Conservation (phyloP, 805 yeast genomes). For the Phaffomyces antillensis region DNA sequence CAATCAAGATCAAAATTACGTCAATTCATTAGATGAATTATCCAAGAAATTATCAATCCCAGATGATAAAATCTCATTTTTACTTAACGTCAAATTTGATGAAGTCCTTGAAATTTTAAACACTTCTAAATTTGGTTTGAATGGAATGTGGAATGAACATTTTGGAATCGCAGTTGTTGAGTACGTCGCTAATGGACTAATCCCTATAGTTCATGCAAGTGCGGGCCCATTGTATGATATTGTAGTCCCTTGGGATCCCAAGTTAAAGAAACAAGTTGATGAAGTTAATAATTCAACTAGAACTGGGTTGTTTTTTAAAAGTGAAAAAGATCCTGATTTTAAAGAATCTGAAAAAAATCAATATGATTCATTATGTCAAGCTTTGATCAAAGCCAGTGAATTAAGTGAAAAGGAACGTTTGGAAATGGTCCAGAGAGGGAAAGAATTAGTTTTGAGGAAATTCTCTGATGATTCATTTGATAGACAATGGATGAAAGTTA, state of each 20-base stretch:
- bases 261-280: conserved; percentile 19
- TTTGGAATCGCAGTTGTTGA: conserved; percentile 98
- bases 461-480: conserved; percentile 60
- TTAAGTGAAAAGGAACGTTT: conserved; percentile 30
- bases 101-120: conserved; percentile 48
- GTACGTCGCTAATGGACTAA: conserved; percentile 74
- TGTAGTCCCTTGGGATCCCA: conserved; percentile 48
- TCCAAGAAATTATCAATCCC: conserved; percentile 39
- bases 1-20: conserved; percentile 53
- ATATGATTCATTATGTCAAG: conserved; percentile 40
- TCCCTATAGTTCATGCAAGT: conserved; percentile 88
- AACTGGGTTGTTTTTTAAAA: conserved; percentile 77
- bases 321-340: conserved; percentile 67
- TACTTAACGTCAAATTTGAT: conserved; percentile 68
- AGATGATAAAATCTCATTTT: conserved; percentile 39
- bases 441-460: conserved; percentile 36
- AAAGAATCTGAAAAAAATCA: conserved; percentile 22
- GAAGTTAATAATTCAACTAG: conserved; percentile 34
- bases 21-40: conserved; percentile 38
- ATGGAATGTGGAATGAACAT: conserved; percentile 99
- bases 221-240: conserved; percentile 94
- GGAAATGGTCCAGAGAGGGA: conserved; percentile 40
- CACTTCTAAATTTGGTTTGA: conserved; percentile 66
- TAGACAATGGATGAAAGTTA: conserved; percentile 40
- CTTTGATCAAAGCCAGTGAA: conserved; percentile 38